Evolutionary conservation across 805 yeast genomes (phyloP), one percentile per base, ranked within the genome.

Genomic region (Candida stauntonica): DNA sequence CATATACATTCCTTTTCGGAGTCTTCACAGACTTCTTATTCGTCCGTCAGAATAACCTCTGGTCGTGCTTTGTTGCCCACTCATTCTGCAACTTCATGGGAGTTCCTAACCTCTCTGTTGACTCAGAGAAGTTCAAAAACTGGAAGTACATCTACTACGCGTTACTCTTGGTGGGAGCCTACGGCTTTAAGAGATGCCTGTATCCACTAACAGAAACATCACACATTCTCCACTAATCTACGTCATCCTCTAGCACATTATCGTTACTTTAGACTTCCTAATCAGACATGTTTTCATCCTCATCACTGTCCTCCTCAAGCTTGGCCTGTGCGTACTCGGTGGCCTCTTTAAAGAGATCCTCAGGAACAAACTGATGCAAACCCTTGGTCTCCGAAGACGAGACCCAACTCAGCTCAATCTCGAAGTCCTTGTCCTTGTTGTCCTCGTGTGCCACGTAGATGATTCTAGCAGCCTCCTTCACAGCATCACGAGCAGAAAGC

Each of bases 361-460:
- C 79, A 17, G 96, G 95, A 30, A 93, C 86, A 50, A 77, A 73
- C 58, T 79, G 75, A 61, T 93, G 98, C 43, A 68, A 60, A 14
- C 96, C 94, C 5, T 73, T 73, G 6, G 97, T 91, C 55, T 82
- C 91, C 20, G 75, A 73, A 26, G 60, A 57, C 26, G 91, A 79
- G 38, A 79, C 79, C 99, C 99, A 93, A 50, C 93, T 77, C 55
- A 93, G 73, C 58, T 93, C 99, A 48, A 93, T 72, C 65, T 93
- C 99, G 59, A 88, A 93, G 44, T 89, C 98, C 64, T 91, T 93
- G 61, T 93, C 99, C 63, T 91, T 93, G 64, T 88, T 87, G 58
- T 93, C 99, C 66, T 93, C 99, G 58, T 94, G 99, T 2, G 98
- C 97, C 47, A 82, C 70, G 57, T 87, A 84, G 55, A 93, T 84